Conservation (phyloP, 2,329 filamentous ascomycete genomes). For the Aspergillus sclerotialis region DNA sequence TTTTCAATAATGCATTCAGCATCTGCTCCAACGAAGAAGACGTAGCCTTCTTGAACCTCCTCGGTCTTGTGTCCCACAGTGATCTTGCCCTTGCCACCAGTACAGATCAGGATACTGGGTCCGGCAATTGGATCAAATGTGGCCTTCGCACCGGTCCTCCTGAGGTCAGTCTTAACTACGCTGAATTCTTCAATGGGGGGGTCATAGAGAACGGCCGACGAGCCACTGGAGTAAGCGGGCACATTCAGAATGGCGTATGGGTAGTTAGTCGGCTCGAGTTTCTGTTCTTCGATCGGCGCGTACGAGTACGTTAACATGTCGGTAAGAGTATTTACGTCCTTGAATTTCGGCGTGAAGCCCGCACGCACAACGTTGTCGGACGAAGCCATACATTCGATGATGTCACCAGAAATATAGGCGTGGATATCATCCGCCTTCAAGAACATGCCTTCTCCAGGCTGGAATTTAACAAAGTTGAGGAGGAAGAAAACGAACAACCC, state of each 20-base stretch:
- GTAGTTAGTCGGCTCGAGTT: constrained; percentile 80
- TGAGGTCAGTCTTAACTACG: constrained; percentile 74
- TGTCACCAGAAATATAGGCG: constrained; percentile 71
- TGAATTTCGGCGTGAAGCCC: constrained; percentile 97
- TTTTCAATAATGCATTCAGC: constrained; percentile 76
- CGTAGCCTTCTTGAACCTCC: constrained; percentile 64
- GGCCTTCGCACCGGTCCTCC: constrained; percentile 64
- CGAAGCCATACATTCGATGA: constrained; percentile 98
- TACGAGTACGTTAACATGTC: constrained; percentile 93
- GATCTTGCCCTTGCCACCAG: constrained; percentile 72
- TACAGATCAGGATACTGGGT: constrained; percentile 90
- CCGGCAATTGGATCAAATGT: constrained; percentile 84
- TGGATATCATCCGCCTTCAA: constrained; percentile 95
- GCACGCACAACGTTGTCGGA: constrained; percentile 98
- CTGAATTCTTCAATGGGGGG: constrained; percentile 95
- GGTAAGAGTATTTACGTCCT: constrained; percentile 84
- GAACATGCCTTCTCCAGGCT: constrained; percentile 90
- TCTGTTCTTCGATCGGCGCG: constrained; percentile 89
- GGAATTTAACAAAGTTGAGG: constrained; percentile 85
- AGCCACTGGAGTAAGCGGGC: constrained; percentile 71
- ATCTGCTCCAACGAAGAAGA: constrained; percentile 81
- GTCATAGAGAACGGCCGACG: constrained; percentile 71
- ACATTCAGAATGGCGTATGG: constrained; percentile 77
- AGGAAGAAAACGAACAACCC: constrained; percentile 95
- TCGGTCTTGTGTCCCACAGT: constrained; percentile 75